Evolutionary conservation across 164 flowering plant genomes (phyloP).

Genomic region (Umbilicus rupestris): DNA sequence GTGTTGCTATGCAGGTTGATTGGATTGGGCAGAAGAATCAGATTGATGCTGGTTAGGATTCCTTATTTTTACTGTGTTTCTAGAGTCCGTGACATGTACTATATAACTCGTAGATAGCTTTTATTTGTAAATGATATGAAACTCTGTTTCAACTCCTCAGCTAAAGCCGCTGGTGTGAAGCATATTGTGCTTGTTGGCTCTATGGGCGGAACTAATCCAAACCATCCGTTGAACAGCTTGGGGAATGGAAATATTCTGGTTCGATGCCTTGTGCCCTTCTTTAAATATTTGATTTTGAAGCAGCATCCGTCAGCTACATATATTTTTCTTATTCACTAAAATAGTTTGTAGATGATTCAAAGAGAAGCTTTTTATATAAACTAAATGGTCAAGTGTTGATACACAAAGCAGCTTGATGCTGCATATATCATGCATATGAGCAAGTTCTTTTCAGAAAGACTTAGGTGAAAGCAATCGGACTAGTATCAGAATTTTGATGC

Average conservation of each 20-base stretch:
- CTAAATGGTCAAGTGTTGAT: not conserved
- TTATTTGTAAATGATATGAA: not conserved
- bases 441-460: no score
- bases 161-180: conserved; percentile 89
- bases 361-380: not conserved
- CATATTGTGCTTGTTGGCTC: conserved; percentile 93
- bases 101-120: not conserved
- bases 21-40: conserved; percentile 99
- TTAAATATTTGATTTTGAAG: not conserved
- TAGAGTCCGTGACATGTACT: not conserved
- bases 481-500: not conserved
- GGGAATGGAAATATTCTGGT: conserved; percentile 94
- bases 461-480: not conserved
- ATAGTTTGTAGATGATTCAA: not conserved
- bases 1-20: conserved; percentile 54
- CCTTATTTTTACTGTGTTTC: not conserved
- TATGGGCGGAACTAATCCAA: conserved; percentile 85
- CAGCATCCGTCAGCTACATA: not conserved
- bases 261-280: not conserved
- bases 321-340: not conserved
- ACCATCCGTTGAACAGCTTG: conserved; percentile 75
- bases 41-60: conserved; percentile 77
- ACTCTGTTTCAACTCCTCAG: conserved; percentile 31
- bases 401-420: not conserved
- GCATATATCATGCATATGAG: not conserved